Conservation (phyloP, 768 basidiomycete genomes). For the Pholiota microspora region DNA sequence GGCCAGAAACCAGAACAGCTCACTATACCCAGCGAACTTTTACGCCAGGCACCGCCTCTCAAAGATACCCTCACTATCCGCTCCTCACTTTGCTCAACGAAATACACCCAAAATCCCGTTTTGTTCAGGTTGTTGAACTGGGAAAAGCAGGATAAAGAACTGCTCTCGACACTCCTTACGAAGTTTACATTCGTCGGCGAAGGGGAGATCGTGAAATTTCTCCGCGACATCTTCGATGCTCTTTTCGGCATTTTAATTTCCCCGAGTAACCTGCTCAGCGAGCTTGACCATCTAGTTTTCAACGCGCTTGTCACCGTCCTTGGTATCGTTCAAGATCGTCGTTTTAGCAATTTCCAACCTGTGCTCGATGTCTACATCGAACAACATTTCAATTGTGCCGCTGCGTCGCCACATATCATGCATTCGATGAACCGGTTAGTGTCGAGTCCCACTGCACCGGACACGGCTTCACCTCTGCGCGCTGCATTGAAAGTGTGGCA, state of each 20-base stretch:
- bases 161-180: slow-evolving; percentile 68
- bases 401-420: slow-evolving; percentile 82
- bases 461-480: slow-evolving; percentile 76
- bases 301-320: slow-evolving; percentile 89
- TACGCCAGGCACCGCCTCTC: slow-evolving; percentile 63
- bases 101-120: slow-evolving; percentile 87
- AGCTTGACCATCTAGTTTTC: slow-evolving; percentile 86
- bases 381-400: slow-evolving; percentile 77
- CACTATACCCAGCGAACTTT: slow-evolving; percentile 55
- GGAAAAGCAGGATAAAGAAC: slow-evolving; percentile 70
- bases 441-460: slow-evolving; percentile 64
- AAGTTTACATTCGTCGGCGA: slow-evolving; percentile 93
- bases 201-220: slow-evolving; percentile 91
- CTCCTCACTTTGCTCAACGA: slow-evolving; percentile 89
- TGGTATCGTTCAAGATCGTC: slow-evolving; percentile 88
- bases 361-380: slow-evolving; percentile 94
- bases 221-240: slow-evolving; percentile 88
- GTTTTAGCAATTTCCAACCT: slow-evolving; percentile 93
- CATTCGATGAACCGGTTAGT: slow-evolving; percentile 85
- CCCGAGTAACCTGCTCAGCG: slow-evolving; percentile 64
- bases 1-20: slow-evolving; percentile 64
- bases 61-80: slow-evolving; percentile 81
- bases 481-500: slow-evolving; percentile 96
- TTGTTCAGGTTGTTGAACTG: slow-evolving; percentile 79
- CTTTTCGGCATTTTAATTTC: slow-evolving; percentile 89